phyloP scores from a whole-genome alignment of 2,329 filamentous ascomycete species.

The Tolypocladium pustulatum region DNA sequence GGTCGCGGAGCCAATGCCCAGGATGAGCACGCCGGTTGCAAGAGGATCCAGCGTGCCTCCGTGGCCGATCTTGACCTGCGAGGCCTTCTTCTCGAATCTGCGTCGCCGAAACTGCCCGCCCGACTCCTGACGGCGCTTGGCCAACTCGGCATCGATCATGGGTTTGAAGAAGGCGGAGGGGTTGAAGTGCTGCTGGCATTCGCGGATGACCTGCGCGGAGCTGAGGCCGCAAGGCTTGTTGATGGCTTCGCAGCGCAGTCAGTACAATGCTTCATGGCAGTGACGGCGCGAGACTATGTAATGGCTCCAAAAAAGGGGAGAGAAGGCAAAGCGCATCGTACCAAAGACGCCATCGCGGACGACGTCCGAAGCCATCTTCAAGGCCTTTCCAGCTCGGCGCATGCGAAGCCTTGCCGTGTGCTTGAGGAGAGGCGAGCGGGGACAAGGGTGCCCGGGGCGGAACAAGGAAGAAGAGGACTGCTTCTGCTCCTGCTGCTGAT shows the following conservation, averaged over 20 bases:
- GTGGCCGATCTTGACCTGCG: constrained; percentile 87
- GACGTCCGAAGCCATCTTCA: constrained; percentile 43
- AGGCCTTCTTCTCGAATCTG: constrained; percentile 42
- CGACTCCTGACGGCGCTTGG: constrained; percentile 43
- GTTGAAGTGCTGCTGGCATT: constrained; percentile 77
- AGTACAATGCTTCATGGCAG: not conserved
- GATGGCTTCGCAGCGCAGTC: constrained; percentile 49
- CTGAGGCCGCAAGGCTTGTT: constrained; percentile 83
- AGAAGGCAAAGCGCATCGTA: constrained; percentile 20
- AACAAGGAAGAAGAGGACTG: not conserved
- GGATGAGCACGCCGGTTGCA: constrained; percentile 83
- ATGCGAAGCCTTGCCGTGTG: constrained; percentile 13
- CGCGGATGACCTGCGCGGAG: constrained; percentile 83
- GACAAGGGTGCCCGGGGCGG: not conserved
- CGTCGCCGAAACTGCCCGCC: constrained; percentile 50
- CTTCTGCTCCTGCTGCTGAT: not conserved
- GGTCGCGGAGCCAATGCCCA: constrained; percentile 79
- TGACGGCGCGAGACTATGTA: not conserved
- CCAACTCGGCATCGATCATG: constrained; percentile 56
- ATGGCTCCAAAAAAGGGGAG: not conserved
- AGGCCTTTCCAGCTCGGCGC: constrained; percentile 18
- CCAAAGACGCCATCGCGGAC: constrained; percentile 49
- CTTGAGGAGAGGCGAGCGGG: not conserved
- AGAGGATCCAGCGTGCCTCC: constrained; percentile 91
- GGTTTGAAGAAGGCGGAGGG: constrained; percentile 70